phyloP scores from a whole-genome alignment of 179 eudicot genomes.

The Spinacia oleracea region DNA sequence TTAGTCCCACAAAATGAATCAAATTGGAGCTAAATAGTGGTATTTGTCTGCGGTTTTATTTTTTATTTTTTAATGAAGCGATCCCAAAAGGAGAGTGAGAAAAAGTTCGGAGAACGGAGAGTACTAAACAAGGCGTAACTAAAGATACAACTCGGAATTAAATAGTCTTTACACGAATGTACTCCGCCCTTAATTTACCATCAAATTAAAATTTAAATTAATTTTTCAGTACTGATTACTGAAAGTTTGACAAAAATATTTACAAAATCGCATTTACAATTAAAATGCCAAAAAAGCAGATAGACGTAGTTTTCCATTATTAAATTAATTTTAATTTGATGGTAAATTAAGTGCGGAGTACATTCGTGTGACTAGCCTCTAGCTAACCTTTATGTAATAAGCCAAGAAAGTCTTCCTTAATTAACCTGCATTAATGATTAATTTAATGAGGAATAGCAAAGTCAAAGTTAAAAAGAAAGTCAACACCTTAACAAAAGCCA shows the following conservation, averaged over 20 bases:
- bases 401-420: neutral
- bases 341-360: neutral
- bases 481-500: conserved; percentile 9
- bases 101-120: too few species aligned
- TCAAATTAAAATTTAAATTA: too few species aligned
- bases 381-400: neutral
- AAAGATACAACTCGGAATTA: neutral
- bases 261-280: too few species aligned
- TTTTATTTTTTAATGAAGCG: too few species aligned
- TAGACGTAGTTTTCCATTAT: neutral
- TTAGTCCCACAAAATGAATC: too few species aligned
- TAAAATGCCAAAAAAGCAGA: neutral
- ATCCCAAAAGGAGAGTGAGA: too few species aligned
- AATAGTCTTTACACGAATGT: neutral
- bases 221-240: too few species aligned
- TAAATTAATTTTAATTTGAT: too few species aligned
- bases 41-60: too few species aligned
- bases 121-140: too few species aligned
- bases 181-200: neutral
- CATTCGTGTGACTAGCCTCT: neutral
- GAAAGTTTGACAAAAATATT: neutral
- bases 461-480: conserved; percentile 11
- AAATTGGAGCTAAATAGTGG: too few species aligned
- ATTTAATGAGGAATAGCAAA: neutral
- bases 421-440: neutral